Conservation (phyloP, 805 yeast species). For the Scheffersomyces coipomensis region DNA sequence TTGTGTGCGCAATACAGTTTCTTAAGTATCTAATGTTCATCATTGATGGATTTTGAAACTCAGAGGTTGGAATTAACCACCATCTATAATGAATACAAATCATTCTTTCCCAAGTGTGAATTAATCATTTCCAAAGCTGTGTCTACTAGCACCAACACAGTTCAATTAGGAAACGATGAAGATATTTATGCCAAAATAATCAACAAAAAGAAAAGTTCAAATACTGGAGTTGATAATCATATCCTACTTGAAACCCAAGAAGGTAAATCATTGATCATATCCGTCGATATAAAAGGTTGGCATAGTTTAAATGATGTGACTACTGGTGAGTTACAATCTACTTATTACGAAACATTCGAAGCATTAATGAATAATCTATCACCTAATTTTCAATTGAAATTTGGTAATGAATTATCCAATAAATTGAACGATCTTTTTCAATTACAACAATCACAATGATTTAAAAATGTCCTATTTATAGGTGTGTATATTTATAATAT, state of each 20-base stretch:
- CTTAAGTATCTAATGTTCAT: not conserved
- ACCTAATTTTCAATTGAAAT: conserved; percentile 16
- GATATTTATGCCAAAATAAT: not conserved
- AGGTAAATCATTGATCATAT: conserved; percentile 10
- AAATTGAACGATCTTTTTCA: conserved; percentile 13
- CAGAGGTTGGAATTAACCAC: conserved; percentile 17
- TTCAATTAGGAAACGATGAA: not conserved
- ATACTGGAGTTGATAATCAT: not conserved
- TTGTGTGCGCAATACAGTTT: not conserved
- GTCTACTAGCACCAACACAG: not conserved
- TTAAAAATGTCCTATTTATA: no score
- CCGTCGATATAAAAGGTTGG: conserved; percentile 32
- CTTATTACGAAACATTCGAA: conserved; percentile 31
- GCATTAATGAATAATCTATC: conserved; percentile 25
- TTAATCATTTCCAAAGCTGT: conserved; percentile 5
- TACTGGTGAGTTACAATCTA: no score
- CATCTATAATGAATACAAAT: conserved; percentile 18
- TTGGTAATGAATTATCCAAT: conserved; percentile 15
- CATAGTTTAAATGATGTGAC: no score
- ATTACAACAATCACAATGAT: no score
- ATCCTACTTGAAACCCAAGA: conserved; percentile 16
- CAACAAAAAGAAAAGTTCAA: not conserved
- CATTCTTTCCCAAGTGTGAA: conserved; percentile 16
- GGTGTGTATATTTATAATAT: no score
- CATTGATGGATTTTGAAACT: conserved; percentile 13